Evolutionary conservation across 768 basidiomycete species (phyloP).

Genomic region (Suillus subaureus): DNA sequence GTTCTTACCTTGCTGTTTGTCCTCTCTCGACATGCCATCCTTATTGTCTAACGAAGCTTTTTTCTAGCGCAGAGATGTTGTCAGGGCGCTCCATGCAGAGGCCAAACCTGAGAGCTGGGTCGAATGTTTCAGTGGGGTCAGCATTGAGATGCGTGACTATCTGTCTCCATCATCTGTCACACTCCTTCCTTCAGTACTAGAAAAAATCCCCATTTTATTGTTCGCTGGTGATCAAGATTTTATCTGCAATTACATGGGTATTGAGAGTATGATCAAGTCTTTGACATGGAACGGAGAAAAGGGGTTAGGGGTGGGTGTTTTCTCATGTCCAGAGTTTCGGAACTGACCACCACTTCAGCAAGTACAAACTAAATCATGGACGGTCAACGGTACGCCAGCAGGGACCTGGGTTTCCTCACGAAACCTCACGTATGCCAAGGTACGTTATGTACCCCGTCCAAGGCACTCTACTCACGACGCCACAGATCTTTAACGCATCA

Average conservation of each 20-base stretch:
- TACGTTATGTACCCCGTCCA: conserved; percentile 26
- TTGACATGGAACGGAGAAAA: conserved; percentile 85
- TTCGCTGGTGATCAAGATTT: conserved; percentile 96
- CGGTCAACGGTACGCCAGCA: conserved; percentile 71
- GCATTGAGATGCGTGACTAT: conserved; percentile 56
- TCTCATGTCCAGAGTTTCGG: conserved; percentile 4
- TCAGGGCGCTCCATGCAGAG: conserved; percentile 78
- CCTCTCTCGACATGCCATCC: neutral
- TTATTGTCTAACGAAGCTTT: neutral
- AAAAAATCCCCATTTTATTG: conserved; percentile 81
- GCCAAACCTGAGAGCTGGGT: conserved; percentile 80
- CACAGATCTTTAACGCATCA: conserved; percentile 86
- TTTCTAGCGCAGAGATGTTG: conserved; percentile 75
- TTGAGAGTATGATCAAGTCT: conserved; percentile 81
- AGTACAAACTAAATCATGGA: conserved; percentile 74
- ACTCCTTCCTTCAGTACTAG: conserved; percentile 77
- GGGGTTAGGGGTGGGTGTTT: conserved; percentile 75
- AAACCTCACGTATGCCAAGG: conserved; percentile 93
- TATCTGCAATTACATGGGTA: conserved; percentile 94
- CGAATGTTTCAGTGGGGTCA: conserved; percentile 78
- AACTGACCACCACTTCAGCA: conserved; percentile 40
- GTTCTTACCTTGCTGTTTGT: conserved; percentile 79
- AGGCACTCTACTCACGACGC: conserved; percentile 6
- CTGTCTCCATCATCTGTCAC: conserved; percentile 69
- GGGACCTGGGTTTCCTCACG: conserved; percentile 91